Percentiles rank a stretch among this genome's conserved stretches.
phyloP scores from a whole-genome alignment of 768 basidiomycete species.

The Sarcodon aspratus region DNA sequence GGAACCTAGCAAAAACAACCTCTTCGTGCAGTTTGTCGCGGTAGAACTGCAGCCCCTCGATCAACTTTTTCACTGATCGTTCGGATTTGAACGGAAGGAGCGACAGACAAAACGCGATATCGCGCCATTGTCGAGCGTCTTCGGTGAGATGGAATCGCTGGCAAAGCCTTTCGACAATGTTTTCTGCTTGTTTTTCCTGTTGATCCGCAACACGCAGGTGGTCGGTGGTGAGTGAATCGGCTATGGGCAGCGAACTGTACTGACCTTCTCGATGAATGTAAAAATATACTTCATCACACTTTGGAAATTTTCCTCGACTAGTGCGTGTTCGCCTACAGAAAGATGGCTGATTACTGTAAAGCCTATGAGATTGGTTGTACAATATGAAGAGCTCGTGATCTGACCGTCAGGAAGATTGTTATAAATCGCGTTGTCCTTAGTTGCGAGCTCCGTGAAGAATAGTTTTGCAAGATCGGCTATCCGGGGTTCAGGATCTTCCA shows the following conservation, averaged over 20 bases:
- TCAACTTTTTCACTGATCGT: constrained; percentile 89
- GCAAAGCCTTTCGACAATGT: constrained; percentile 94
- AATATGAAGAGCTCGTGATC: constrained; percentile 10
- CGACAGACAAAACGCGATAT: constrained; percentile 92
- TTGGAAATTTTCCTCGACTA: constrained; percentile 88
- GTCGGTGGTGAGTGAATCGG: too few relatives aligned
- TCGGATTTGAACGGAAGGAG: constrained; percentile 96
- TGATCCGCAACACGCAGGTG: background rate
- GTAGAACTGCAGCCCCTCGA: constrained; percentile 86
- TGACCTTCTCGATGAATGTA: constrained; percentile 90
- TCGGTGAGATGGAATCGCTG: constrained; percentile 86
- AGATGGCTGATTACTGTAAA: constrained; percentile 83
- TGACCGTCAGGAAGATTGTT: constrained; percentile 94
- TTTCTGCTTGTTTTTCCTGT: constrained; percentile 97
- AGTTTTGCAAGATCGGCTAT: constrained; percentile 93
- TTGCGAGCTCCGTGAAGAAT: constrained; percentile 93
- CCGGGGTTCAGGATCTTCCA: constrained; percentile 81
- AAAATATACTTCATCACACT: constrained; percentile 94
- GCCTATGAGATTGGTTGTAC: background rate
- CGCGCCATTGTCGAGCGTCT: constrained; percentile 92
- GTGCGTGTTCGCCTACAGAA: constrained; percentile 81
- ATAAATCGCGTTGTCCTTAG: constrained; percentile 98
- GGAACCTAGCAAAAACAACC: constrained; percentile 68
- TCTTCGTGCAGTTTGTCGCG: constrained; percentile 93
- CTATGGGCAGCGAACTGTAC: constrained; percentile 6